phyloP scores from a whole-genome alignment of 1,284 basidiomycete species.

The Ganoderma resinaceum region DNA sequence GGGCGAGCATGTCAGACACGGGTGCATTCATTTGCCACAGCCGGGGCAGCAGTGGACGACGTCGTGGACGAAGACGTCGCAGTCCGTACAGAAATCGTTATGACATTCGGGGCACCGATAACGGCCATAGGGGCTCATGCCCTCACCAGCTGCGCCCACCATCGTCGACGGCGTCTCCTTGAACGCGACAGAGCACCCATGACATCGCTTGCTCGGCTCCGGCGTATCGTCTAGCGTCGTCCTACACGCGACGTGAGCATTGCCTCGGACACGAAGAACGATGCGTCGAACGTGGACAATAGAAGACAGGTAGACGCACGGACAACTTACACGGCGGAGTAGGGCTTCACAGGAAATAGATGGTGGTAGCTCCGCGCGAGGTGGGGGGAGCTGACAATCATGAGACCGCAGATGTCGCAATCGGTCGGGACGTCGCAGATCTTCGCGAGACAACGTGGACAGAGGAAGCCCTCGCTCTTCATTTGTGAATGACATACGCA shows the following conservation, averaged over 20 bases:
- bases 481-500: slow-evolving; percentile 95
- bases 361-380: slow-evolving; percentile 96
- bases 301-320: neutral
- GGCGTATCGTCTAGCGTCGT: slow-evolving; percentile 46
- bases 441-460: slow-evolving; percentile 91
- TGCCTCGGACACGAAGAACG: slow-evolving; percentile 12
- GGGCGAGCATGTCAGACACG: no score
- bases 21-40: slow-evolving; percentile 47
- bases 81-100: slow-evolving; percentile 67
- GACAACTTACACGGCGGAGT: slow-evolving; percentile 75
- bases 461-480: slow-evolving; percentile 91
- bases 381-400: slow-evolving; percentile 98
- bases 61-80: slow-evolving; percentile 70
- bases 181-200: slow-evolving; percentile 78
- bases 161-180: slow-evolving; percentile 39
- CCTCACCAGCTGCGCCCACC: slow-evolving; percentile 53
- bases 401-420: slow-evolving; percentile 95
- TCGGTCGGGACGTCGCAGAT: slow-evolving; percentile 99
- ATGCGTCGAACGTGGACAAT: neutral
- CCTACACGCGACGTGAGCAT: slow-evolving; percentile 38
- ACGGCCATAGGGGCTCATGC: slow-evolving; percentile 79
- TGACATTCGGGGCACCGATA: slow-evolving; percentile 72
- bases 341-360: slow-evolving; percentile 89
- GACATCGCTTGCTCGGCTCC: slow-evolving; percentile 55
- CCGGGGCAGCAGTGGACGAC: slow-evolving; percentile 67